Evolutionary conservation across 257 asterid species (phyloP).

Genomic region (Osmanthus fragrans): DNA sequence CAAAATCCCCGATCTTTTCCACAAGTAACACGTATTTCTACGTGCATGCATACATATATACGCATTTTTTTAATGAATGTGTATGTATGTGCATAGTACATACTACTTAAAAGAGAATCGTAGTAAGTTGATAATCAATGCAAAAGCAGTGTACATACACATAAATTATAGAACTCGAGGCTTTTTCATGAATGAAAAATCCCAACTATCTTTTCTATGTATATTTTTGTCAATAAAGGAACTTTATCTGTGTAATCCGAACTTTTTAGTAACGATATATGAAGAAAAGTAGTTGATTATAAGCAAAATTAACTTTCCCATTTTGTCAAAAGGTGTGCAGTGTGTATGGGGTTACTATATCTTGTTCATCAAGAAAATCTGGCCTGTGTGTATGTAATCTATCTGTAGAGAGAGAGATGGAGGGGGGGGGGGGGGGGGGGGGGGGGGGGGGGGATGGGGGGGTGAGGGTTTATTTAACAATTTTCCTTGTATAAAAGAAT

Average conservation of each 20-base stretch:
- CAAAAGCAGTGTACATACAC: neutral
- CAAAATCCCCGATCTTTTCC: too few relatives aligned
- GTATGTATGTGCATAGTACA: neutral
- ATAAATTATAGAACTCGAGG: constrained; percentile 16
- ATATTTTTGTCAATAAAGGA: constrained; percentile 25
- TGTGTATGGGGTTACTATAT: neutral
- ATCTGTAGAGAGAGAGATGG: too few relatives aligned
- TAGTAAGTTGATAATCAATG: neutral
- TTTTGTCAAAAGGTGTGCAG: constrained; percentile 46
- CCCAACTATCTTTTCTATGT: neutral
- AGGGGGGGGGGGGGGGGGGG: too few relatives aligned
- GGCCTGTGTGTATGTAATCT: neutral
- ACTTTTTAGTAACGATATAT: constrained; percentile 24
- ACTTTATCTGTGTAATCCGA: neutral
- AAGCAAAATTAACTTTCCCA: constrained; percentile 31
- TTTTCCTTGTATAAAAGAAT: too few relatives aligned
- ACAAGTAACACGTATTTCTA: neutral
- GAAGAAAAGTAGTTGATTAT: constrained; percentile 22
- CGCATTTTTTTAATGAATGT: neutral
- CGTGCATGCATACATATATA: too few relatives aligned
- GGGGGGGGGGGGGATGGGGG: too few relatives aligned
- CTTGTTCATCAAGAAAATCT: constrained; percentile 25
- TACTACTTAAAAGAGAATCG: neutral
- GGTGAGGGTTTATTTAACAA: too few relatives aligned
- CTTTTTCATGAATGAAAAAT: neutral